Percentiles rank a stretch among this genome's conserved stretches.
phyloP scores from a whole-genome alignment of 345 rosid genomes.

The Gossypium mustelinum region DNA sequence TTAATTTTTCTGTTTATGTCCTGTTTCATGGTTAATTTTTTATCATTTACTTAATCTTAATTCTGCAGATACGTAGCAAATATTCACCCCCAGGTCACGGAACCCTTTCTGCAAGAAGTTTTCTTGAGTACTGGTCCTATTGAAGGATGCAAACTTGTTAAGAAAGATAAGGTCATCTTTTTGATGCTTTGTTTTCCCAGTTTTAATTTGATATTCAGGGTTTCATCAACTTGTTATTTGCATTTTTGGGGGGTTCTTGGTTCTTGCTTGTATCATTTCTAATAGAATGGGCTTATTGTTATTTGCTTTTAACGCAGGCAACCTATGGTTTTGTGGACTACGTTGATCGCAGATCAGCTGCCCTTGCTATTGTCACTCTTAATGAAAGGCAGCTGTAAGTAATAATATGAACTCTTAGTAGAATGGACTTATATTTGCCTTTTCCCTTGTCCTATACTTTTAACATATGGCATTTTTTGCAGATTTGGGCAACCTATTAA shows the following conservation, averaged over 20 bases:
- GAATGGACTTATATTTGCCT: background rate
- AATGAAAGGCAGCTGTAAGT: background rate
- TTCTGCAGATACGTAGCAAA: background rate
- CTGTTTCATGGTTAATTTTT: constrained; percentile 10
- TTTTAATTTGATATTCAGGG: background rate
- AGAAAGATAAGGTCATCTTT: background rate
- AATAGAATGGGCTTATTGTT: background rate
- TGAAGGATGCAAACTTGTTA: constrained; percentile 3
- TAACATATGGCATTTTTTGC: constrained; percentile 2
- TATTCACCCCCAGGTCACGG: background rate
- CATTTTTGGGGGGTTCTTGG: constrained; percentile 19
- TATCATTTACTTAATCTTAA: background rate
- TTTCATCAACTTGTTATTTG: background rate
- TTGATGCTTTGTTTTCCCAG: background rate
- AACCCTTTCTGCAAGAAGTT: constrained; percentile 1
- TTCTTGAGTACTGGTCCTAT: background rate
- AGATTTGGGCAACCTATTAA: background rate
- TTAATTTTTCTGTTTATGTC: background rate
- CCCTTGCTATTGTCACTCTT: background rate
- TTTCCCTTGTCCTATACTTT: constrained; percentile 8
- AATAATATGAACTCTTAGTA: background rate
- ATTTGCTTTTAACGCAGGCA: background rate
- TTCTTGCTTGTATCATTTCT: background rate
- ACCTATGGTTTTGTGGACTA: background rate
- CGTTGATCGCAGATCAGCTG: constrained; percentile 2